A percentile compares a stretch with the other conserved stretches of the same genome.
These are phyloP conservation scores for Skeletonema grethae DNA, from an alignment of 108 stramenopile species.

Conservation along the genomic window DNA sequence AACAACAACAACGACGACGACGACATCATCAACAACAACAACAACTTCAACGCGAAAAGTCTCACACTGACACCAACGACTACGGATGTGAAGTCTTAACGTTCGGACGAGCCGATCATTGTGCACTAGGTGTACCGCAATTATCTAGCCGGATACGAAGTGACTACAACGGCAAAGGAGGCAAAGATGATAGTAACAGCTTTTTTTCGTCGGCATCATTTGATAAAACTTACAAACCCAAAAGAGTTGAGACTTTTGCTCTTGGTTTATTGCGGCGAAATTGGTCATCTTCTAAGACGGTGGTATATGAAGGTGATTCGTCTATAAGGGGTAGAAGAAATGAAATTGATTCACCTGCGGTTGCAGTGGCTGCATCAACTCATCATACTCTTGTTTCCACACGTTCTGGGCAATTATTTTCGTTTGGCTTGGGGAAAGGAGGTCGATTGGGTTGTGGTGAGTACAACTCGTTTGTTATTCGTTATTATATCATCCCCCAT, in stretches of 20 bases:
- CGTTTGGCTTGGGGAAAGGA: slow-evolving; percentile 82
- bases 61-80: slow-evolving; percentile 20
- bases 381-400: slow-evolving; percentile 81
- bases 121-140: slow-evolving; percentile 67
- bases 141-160: slow-evolving; percentile 16
- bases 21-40: neutral
- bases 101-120: slow-evolving; percentile 77
- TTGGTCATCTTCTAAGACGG: slow-evolving; percentile 18
- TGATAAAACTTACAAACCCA: slow-evolving; percentile 31
- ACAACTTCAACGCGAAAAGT: slow-evolving; percentile 23
- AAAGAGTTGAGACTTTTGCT: slow-evolving; percentile 47
- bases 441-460: slow-evolving; percentile 62
- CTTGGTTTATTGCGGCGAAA: slow-evolving; percentile 37
- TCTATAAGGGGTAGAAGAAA: slow-evolving; percentile 6
- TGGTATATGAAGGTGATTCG: neutral
- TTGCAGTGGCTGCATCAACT: slow-evolving; percentile 70
- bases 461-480: neutral
- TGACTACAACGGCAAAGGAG: slow-evolving; percentile 10
- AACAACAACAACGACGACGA: neutral
- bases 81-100: slow-evolving; percentile 79
- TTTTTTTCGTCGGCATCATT: neutral
- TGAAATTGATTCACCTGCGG: slow-evolving; percentile 56
- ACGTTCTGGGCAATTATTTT: slow-evolving; percentile 65
- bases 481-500: too few relatives aligned
- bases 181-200: slow-evolving; percentile 6